A percentile compares a stretch with the other conserved stretches of the same genome.
These are phyloP conservation scores for Plasmodium malariae DNA, from an alignment of 169 alveolate species.

Conservation along the genomic window DNA sequence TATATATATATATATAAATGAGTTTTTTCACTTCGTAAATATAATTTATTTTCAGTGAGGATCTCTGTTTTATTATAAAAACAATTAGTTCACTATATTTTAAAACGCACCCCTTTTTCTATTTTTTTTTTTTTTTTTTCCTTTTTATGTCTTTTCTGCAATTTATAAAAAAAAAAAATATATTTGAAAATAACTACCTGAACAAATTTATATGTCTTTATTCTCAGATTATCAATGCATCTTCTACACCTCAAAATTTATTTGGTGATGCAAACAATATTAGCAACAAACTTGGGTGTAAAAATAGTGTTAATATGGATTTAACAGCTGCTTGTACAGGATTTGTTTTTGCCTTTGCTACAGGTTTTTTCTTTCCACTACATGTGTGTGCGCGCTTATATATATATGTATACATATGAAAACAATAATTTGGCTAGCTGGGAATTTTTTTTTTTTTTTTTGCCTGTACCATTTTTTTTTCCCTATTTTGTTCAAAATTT, in stretches of 20 bases:
- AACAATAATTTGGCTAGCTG: slow-evolving; percentile 4
- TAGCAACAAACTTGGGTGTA: slow-evolving; percentile 69
- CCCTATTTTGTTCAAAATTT: neutral
- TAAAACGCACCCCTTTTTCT: neutral
- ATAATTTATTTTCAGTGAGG: neutral
- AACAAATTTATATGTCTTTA: neutral
- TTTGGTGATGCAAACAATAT: slow-evolving; percentile 83
- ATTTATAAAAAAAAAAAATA: slow-evolving; percentile 1
- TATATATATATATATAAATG: too few species aligned
- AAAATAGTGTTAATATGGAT: slow-evolving; percentile 76
- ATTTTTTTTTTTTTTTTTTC: neutral
- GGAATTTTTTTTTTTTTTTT: neutral
- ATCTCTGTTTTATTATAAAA: too few species aligned
- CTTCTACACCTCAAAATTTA: slow-evolving; percentile 83
- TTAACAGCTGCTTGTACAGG: slow-evolving; percentile 85
- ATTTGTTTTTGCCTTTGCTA: slow-evolving; percentile 80
- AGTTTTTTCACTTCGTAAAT: too few species aligned
- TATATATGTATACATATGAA: neutral
- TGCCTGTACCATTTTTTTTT: neutral
- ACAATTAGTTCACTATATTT: neutral
- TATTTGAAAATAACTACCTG: too few species aligned
- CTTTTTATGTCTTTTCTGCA: neutral
- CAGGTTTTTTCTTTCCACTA: slow-evolving; percentile 63
- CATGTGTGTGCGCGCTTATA: neutral
- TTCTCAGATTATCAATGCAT: slow-evolving; percentile 78